Conservation (phyloP, 2,329 filamentous ascomycete species). For the Colletotrichum cuscutae region DNA sequence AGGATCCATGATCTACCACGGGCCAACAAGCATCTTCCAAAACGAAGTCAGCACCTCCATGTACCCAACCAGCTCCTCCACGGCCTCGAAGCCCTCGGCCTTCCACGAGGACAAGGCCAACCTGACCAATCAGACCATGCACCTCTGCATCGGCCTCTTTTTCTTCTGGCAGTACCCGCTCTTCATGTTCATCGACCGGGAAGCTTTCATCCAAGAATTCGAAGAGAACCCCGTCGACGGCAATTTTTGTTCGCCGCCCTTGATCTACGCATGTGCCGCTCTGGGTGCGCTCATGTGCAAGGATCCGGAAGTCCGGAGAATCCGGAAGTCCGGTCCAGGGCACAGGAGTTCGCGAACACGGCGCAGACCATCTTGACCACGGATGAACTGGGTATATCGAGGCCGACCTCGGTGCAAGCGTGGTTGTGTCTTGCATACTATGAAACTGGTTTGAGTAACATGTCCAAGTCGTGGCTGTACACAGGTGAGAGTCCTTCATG, state of each 20-base stretch:
- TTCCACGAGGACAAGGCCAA: not conserved
- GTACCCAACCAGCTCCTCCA: not conserved
- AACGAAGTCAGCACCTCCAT: not conserved
- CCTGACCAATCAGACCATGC: slow-evolving; percentile 15
- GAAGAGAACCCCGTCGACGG: slow-evolving; percentile 24
- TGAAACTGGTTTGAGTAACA: slow-evolving; percentile 41
- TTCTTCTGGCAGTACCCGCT: slow-evolving; percentile 44
- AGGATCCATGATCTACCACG: slow-evolving; percentile 35
- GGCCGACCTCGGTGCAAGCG: slow-evolving; percentile 40
- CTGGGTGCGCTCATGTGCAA: slow-evolving; percentile 39
- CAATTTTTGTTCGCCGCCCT: slow-evolving; percentile 41
- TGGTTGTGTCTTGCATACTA: slow-evolving; percentile 42
- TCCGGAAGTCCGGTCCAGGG: slow-evolving; percentile 10
- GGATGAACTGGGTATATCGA: slow-evolving; percentile 36
- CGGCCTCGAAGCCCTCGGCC: not conserved
- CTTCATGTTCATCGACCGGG: slow-evolving; percentile 45
- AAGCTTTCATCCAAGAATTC: slow-evolving; percentile 38
- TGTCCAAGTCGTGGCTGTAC: slow-evolving; percentile 42
- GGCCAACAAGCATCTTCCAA: slow-evolving; percentile 42
- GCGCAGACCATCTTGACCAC: slow-evolving; percentile 41
- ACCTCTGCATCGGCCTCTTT: slow-evolving; percentile 37
- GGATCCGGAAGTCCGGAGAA: slow-evolving; percentile 28
- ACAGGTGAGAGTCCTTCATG: slow-evolving; percentile 20
- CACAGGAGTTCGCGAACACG: slow-evolving; percentile 31
- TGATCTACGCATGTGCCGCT: slow-evolving; percentile 39